Evolutionary conservation across 2,329 filamentous ascomycete genomes (phyloP).

Genomic region (Penicillium sp.): DNA sequence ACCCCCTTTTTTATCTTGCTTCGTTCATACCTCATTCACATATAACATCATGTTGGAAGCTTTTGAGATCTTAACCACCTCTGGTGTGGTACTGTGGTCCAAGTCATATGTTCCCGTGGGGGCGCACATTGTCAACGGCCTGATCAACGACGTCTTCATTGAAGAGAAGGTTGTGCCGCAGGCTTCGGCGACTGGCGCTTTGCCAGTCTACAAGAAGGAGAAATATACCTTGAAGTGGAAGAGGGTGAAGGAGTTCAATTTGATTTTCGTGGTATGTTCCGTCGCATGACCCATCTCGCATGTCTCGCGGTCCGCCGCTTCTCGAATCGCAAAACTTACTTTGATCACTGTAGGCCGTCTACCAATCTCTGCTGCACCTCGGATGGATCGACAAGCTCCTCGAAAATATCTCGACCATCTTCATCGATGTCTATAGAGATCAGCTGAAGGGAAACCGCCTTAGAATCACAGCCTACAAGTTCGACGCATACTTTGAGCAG

Average conservation of each 20-base stretch:
- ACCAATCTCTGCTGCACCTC: constrained; percentile 90
- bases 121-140: constrained; percentile 82
- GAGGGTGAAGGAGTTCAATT: constrained; percentile 82
- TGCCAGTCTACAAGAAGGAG: constrained; percentile 80
- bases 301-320: constrained; percentile 1
- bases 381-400: constrained; percentile 97
- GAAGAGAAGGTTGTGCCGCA: constrained; percentile 75
- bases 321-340: constrained; percentile 20
- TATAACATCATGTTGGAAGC: constrained; percentile 75
- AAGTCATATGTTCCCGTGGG: constrained; percentile 79
- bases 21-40: not conserved
- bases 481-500: constrained; percentile 93
- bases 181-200: constrained; percentile 61
- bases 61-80: constrained; percentile 95
- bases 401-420: constrained; percentile 91
- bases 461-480: constrained; percentile 77
- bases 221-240: constrained; percentile 96
- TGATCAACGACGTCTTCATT: constrained; percentile 97
- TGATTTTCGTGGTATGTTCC: constrained; percentile 84
- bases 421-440: constrained; percentile 85
- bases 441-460: constrained; percentile 80
- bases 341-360: constrained; percentile 70
- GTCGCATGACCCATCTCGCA: constrained; percentile 7
- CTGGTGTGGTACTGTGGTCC: constrained; percentile 96
- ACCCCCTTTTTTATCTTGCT: constrained; percentile 9